Base-by-base conservation (phyloP, 129 eudicot genomes). In the Rutidosis leptorrhynchoides region DNA sequence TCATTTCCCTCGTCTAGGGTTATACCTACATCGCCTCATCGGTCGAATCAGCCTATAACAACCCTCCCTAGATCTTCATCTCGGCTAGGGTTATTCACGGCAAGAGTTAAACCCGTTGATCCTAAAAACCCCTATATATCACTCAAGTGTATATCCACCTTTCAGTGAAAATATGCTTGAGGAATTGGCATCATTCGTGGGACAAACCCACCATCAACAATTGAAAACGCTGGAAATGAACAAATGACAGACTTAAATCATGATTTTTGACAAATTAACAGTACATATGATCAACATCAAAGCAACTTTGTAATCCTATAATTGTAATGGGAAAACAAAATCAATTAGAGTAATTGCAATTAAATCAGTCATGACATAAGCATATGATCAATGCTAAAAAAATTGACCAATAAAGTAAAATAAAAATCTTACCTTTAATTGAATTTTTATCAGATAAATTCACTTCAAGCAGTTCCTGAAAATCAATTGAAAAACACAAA, bases 401-500 rank as follows among this genome's bases (percentile, higher is more conserved):
- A 52, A 24, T 62, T 35, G 21, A 35, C 7, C 22, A 63, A 40
- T n/a, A 40, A 40, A 12, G n/a, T 6, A 23, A 51, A 49, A 67
- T 1, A 19, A 46, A 16, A 33, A 1, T 6, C 49, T 29, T 71
- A 60, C 76, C 51, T 60, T 21, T 23, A n/a, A 15, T 62, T 6
- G 29, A 48, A 32, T 48, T 26, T 48, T 24, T 46, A 1, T 49
- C 24, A 17, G 48, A 9, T 27, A 45, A 28, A 3, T 7, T 46
- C 1, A 4, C n/a, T 35, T 26, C 49, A 60, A 27, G 51, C 49
- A 42, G 32, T 12, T 19, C 60, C 76, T 60, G 52, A 60, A 45
- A 60, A 33, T 22, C 43, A 28, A 71, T 30, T 23, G 37, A n/a
- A 30, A 71, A 70, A 57, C 67, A 70, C 58, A n/a, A 26, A 70